Conservation (phyloP, 2,329 filamentous ascomycete species). For the Leptographium flavum region DNA sequence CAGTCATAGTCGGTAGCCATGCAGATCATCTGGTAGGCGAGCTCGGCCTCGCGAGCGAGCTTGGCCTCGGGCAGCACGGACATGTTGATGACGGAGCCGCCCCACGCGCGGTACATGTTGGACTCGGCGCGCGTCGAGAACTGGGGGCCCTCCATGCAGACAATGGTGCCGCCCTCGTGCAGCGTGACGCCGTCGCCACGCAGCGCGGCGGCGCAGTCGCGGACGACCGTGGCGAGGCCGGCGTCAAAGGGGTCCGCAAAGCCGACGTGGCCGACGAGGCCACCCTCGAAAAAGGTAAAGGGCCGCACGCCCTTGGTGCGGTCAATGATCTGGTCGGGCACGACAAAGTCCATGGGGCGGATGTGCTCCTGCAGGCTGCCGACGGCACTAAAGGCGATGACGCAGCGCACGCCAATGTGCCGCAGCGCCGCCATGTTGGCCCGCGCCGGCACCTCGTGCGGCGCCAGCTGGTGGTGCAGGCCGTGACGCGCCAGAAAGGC, state of each 20-base stretch:
- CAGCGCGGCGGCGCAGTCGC: conserved; percentile 58
- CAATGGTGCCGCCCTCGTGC: conserved; percentile 69
- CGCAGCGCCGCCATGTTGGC: conserved; percentile 98
- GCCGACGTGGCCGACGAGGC: conserved; percentile 83
- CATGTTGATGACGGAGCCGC: conserved; percentile 97
- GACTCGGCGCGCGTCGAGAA: conserved; percentile 95
- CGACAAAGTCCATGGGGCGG: conserved; percentile 88
- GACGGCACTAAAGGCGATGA: conserved; percentile 92
- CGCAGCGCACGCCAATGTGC: conserved; percentile 71
- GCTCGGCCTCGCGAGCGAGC: conserved; percentile 88
- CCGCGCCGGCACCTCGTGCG: conserved; percentile 85
- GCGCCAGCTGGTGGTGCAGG: conserved; percentile 72
- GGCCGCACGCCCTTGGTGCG: conserved; percentile 89
- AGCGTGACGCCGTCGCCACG: conserved; percentile 73
- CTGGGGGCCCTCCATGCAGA: conserved; percentile 98
- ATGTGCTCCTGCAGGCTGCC: conserved; percentile 86
- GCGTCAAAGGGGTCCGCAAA: conserved; percentile 93
- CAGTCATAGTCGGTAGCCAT: conserved; percentile 99
- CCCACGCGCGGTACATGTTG: conserved; percentile 88
- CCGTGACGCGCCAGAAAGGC: conserved; percentile 94
- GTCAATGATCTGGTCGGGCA: conserved; percentile 94
- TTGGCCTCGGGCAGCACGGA: conserved; percentile 89
- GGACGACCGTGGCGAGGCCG: conserved; percentile 60
- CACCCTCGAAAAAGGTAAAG: conserved; percentile 90
- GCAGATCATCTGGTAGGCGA: conserved; percentile 96